Conservation (phyloP, 176 grass and related monocot genomes). For the Carex myosuroides region DNA sequence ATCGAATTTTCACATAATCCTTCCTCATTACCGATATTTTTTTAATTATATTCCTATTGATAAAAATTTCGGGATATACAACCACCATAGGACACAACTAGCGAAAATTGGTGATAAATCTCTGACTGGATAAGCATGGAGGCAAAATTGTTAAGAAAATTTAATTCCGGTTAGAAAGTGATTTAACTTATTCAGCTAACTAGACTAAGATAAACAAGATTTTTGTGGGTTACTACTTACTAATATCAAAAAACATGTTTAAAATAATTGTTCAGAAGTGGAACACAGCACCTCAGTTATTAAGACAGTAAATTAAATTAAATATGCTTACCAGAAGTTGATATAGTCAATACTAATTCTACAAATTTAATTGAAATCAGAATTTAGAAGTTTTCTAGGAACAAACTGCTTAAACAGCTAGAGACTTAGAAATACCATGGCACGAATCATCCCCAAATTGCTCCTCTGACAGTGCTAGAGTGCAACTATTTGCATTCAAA, state of each 20-base stretch:
- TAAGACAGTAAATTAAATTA: background rate
- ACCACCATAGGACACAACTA: conserved; percentile 5
- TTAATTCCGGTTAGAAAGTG: background rate
- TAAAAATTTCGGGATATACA: background rate
- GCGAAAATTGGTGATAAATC: background rate
- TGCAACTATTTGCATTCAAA: conserved; percentile 48
- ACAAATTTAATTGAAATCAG: background rate
- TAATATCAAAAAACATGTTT: background rate
- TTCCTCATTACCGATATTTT: too few species aligned
- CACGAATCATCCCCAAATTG: conserved; percentile 48
- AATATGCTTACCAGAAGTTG: background rate
- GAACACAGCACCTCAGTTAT: background rate
- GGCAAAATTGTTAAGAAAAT: background rate
- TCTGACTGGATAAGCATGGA: conserved; percentile 4
- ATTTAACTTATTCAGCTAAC: background rate
- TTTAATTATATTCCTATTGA: too few species aligned
- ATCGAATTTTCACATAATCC: too few species aligned
- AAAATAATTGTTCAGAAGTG: background rate
- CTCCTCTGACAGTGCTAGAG: conserved; percentile 46
- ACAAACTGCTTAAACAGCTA: conserved; percentile 68
- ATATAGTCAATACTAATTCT: background rate
- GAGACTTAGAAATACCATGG: conserved; percentile 59
- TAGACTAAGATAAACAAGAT: background rate
- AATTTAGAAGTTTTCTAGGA: conserved; percentile 29
- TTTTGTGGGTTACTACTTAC: background rate